A percentile compares a stretch with the other conserved stretches of the same genome.
Evolutionary conservation across 2,329 filamentous ascomycete species (phyloP).

Genomic region (Ophiostoma montium): DNA sequence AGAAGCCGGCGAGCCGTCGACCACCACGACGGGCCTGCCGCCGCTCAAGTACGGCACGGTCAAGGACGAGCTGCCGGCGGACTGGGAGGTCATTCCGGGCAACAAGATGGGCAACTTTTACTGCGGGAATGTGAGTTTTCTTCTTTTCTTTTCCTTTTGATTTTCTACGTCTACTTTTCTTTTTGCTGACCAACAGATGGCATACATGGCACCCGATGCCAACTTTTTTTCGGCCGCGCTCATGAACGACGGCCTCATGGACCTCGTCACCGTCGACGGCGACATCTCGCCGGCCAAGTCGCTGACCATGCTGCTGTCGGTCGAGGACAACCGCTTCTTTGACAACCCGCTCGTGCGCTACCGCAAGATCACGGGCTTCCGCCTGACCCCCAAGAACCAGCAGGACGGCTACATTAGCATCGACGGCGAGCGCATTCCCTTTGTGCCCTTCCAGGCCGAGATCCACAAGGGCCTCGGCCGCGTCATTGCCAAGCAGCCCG

Average conservation of each 20-base stretch:
- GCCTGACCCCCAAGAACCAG: conserved; percentile 62
- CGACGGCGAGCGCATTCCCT: conserved; percentile 78
- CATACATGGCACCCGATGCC: conserved; percentile 73
- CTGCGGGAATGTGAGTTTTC: conserved; percentile 59
- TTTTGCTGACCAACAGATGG: conserved; percentile 46
- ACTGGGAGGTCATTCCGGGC: conserved; percentile 60
- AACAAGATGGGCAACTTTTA: conserved; percentile 86
- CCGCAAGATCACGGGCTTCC: conserved; percentile 74
- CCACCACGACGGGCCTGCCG: conserved; percentile 42
- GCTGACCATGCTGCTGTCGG: conserved; percentile 53
- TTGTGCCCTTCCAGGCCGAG: conserved; percentile 83
- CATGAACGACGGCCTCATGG: conserved; percentile 72
- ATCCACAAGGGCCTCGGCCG: conserved; percentile 71
- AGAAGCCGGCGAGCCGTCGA: too few species aligned
- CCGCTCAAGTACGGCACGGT: conserved; percentile 66
- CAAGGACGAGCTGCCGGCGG: conserved; percentile 58
- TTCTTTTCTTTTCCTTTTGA: background rate
- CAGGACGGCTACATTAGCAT: conserved; percentile 79
- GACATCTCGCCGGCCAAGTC: conserved; percentile 54
- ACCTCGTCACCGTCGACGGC: conserved; percentile 69
- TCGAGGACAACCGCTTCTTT: conserved; percentile 65
- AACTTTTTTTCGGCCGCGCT: conserved; percentile 80
- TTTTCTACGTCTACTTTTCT: background rate
- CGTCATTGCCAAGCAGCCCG: conserved; percentile 65
- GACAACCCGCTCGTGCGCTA: conserved; percentile 66